These are phyloP conservation scores for Drechslerella coelobrocha DNA, from an alignment of 2,329 filamentous ascomycete species.

Conservation along the genomic window DNA sequence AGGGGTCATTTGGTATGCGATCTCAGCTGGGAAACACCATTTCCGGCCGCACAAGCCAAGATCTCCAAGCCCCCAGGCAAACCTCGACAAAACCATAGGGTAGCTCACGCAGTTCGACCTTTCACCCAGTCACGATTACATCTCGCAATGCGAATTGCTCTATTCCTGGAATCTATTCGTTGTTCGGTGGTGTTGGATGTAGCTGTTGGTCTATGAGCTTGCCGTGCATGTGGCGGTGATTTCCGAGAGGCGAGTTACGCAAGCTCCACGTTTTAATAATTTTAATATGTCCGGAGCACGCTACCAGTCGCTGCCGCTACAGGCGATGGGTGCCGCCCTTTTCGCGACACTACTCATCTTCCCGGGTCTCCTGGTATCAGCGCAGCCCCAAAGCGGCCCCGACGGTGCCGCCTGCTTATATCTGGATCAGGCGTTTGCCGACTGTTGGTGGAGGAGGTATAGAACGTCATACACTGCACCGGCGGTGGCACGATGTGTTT, in stretches of 20 bases:
- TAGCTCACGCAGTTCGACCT: conserved; percentile 26
- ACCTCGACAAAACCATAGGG: conserved; percentile 39
- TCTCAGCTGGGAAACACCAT: neutral
- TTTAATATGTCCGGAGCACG: conserved; percentile 1
- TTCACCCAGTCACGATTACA: conserved; percentile 9
- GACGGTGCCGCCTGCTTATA: conserved; percentile 23
- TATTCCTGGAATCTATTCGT: conserved; percentile 2
- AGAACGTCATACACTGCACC: conserved; percentile 23
- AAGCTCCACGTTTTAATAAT: too few species aligned
- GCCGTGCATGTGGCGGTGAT: conserved; percentile 14
- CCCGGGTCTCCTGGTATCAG: conserved; percentile 12
- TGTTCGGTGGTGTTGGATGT: conserved; percentile 25
- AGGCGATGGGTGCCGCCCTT: neutral
- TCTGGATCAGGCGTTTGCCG: conserved; percentile 24
- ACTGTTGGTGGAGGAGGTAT: conserved; percentile 25
- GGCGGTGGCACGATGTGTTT: conserved; percentile 30
- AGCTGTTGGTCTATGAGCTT: neutral
- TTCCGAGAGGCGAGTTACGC: neutral
- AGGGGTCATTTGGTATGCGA: neutral
- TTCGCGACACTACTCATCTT: conserved; percentile 31
- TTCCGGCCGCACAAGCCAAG: neutral
- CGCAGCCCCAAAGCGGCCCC: conserved; percentile 15
- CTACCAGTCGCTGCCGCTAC: conserved; percentile 15
- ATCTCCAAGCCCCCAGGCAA: too few species aligned
- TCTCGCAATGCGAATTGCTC: conserved; percentile 24